Base-by-base conservation (phyloP, 179 eudicot species). In the Gypsophila paniculata region DNA sequence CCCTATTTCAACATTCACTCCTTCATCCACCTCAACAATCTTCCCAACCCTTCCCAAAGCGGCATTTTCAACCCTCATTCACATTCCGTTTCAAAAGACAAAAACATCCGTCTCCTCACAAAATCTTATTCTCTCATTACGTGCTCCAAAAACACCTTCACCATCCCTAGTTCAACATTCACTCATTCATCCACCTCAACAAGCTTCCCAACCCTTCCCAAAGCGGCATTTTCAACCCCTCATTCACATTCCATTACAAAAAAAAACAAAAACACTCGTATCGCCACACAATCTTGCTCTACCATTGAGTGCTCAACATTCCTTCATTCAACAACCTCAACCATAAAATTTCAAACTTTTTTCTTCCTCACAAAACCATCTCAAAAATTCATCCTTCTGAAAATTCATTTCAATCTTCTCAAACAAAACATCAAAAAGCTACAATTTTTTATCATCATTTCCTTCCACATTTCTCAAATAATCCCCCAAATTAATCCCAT, bases 401-500 rank as follows among this genome's bases (percentile, higher is more conserved):
- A 74, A 8, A 66, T 61, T 58, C 42, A 55, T 10, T 29, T 29
- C 34, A 29, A 29, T 29, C 34, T 29, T 26, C 60, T 18, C 55
- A 68, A 48, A 6, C 11, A 9, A 42, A 42, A 6, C 10, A 42
- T 42, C 46, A 6, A 42, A 42, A 42, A 6, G 5, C 46, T 42
- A 62, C 60, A 9, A 3, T 5, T 25, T 25, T 25, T 17, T 65
- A 65, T 32, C 22, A 46, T 64, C 25, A 32, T 72, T 29, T 48
- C 34, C 46, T 26, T 11, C 61, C 61, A 69, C 72, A 29, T 69
- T 69, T 34, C 46, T 25, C 11, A 29, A 32, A 32, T 21, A 17
- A 29, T 53, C 54, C 48, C 29, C 61, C 48, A 69, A 53, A 69
- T 11, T 34, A 69, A 18, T 52, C 61, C 61, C 72, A 52, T 17